Base-by-base conservation (phyloP, 176 grass and related monocot species). In the Eremochloa ophiuroides region DNA sequence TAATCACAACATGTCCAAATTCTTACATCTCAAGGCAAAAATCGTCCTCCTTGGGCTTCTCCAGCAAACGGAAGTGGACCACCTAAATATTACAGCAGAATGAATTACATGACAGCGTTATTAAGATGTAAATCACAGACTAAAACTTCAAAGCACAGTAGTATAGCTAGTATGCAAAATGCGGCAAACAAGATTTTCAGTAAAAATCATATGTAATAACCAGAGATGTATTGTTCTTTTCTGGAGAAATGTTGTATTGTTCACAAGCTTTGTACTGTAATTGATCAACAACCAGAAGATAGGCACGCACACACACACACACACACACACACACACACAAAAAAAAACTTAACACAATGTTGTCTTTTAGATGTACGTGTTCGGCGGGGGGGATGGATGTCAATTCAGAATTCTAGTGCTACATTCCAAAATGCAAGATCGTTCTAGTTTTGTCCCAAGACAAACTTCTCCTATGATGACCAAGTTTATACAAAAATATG, bases 31-130 rank as follows among this genome's bases (percentile, higher is more conserved):
- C 96, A 43, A 99, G 87, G 56, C 76, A 93, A 73, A 99, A 99
- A 44, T 93, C 96, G 10, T 95, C 91, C 72, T 99, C 96, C 85
- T 99, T 99, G 40, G 96, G 91, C 63, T 95, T 99, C 82, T 99
- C 93, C 82, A 99, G 82, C 12, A 87, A 91, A 47, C 96, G 91
- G 39, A 99, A 99, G 75, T 93, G 96, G 14, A 99, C 96, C 59
- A 99, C 87, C 96, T 99, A 82, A 78, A 85, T 88, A 92, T 82
- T 38, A 81, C 9, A 83, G 66, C 6, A 87, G 40, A 75, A 90
- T 46, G 71, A 77, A 58, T 53, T 10, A 1, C 8, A 69, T 76
- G 43, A 37, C 25, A 77, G n/a, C n/a, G n/a, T n/a, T n/a, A n/a
- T 63, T 67, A 58, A 65, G 39, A 70, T 74, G 22, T 6, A 67